Base-by-base conservation (phyloP, 2,329 filamentous ascomycete genomes). In the Aspergillus proliferans region DNA sequence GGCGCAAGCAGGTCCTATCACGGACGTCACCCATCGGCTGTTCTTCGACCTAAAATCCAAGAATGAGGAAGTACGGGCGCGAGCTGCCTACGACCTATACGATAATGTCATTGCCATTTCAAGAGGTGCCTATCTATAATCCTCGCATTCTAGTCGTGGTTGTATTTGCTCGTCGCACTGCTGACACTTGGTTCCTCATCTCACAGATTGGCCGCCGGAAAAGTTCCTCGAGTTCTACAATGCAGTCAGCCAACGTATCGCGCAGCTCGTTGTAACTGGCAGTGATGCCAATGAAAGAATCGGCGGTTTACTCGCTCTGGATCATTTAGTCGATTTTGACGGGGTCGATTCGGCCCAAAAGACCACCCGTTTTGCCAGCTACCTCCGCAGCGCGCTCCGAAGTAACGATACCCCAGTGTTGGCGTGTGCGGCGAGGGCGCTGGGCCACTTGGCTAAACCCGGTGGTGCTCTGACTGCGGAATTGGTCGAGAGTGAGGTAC, bases 381-480 rank as follows among this genome's bases (percentile, higher is more conserved):
- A 92, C 62, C 81, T 98, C 51, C 87, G 91, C 58, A 87, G 83
- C 43, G 86, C 96, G 36, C 78, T 98, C 59, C 83, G 91, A 60
- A 92, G 92, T 54, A 95, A 91, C 66, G 93, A 98, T 62, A 88
- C 88, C 56, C 84, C 84, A 47, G 89, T 93, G 19, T 92, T 98
- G 85, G 83, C 94, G 49, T 84, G 88, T 10, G 93, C 94, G 4
- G 91, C 93, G 40, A 83, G 87, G 57, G 91, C 92, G 3, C 78
- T 98, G 24, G 93, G 93, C 43, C 88, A 91, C 65, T 80, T 98
- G 51, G 95, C 92, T 52, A 85, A 88, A 58, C 93, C 93, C 0
- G 93, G 93, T 53, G 93, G 93, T 52, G 91, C 93, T 28, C 78
- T 97, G 55, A 95, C 95, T 41, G 94, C 92, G 6, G 92, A 97